These are phyloP conservation scores for Plasmodium cynomolgi DNA, from an alignment of 169 alveolate species.

Conservation along the genomic window DNA sequence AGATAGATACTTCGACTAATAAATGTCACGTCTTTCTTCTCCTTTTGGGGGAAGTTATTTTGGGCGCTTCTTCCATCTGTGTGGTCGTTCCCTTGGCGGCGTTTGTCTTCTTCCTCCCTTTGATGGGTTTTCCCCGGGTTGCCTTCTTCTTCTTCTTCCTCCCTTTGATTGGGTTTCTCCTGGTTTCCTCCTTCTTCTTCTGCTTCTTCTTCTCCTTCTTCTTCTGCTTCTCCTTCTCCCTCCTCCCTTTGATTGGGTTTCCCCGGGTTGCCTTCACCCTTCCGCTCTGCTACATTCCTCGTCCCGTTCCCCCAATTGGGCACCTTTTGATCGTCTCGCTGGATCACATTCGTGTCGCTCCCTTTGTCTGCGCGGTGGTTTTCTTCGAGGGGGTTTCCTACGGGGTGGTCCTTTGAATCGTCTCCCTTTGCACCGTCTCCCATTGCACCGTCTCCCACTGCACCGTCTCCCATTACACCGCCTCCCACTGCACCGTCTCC, in stretches of 20 bases:
- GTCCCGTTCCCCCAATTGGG: not conserved
- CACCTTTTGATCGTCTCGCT: not conserved
- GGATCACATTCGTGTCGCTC: not conserved
- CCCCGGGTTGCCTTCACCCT: not conserved
- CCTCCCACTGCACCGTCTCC: not conserved
- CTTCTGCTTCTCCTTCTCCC: not conserved
- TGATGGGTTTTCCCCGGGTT: not conserved
- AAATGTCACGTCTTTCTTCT: slow-evolving; percentile 11
- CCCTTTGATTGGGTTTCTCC: not conserved
- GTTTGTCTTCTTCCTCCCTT: not conserved
- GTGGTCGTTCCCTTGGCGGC: not conserved
- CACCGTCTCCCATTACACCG: not conserved
- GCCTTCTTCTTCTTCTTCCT: not conserved
- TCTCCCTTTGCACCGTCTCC: not conserved
- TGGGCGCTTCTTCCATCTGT: not conserved
- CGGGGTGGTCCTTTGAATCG: not conserved
- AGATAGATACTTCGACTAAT: slow-evolving; percentile 62
- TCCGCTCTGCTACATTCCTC: not conserved
- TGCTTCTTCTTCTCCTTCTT: not conserved
- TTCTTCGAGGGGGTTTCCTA: not conserved
- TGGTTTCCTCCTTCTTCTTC: not conserved
- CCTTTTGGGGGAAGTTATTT: not conserved
- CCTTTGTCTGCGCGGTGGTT: not conserved
- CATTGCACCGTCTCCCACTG: not conserved
- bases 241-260: not conserved